A percentile compares a stretch with the other conserved stretches of the same genome.
phyloP scores from a whole-genome alignment of 495 filamentous ascomycete genomes.

The Barbatosphaeria neglecta region DNA sequence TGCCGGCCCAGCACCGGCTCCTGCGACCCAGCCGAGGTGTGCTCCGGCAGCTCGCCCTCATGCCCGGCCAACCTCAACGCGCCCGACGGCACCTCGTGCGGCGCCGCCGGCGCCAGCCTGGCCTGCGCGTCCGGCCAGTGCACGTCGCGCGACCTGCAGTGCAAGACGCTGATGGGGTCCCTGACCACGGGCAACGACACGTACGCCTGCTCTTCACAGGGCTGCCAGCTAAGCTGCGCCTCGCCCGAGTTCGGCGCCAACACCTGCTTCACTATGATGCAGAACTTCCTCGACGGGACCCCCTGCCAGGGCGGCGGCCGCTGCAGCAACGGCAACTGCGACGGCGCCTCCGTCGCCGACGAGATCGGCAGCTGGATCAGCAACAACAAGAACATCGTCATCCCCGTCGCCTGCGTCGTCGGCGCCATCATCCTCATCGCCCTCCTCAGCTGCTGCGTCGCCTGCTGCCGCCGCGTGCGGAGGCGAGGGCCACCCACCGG shows the following conservation, averaged over 20 bases:
- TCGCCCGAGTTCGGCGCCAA: slow-evolving; percentile 53
- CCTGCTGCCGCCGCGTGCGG: slow-evolving; percentile 33
- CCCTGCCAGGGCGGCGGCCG: slow-evolving; percentile 69
- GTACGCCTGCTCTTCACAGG: slow-evolving; percentile 62
- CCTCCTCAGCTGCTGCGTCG: slow-evolving; percentile 47
- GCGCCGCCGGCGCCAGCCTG: slow-evolving; percentile 42
- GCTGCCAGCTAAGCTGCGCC: slow-evolving; percentile 66
- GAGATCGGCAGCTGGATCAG: slow-evolving; percentile 56
- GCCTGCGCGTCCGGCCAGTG: slow-evolving; percentile 88
- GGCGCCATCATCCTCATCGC: slow-evolving; percentile 55
- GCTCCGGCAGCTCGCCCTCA: slow-evolving; percentile 56
- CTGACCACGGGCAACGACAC: slow-evolving; percentile 66
- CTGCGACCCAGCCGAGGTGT: slow-evolving; percentile 79
- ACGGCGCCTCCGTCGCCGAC: slow-evolving; percentile 47
- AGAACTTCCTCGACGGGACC: slow-evolving; percentile 93
- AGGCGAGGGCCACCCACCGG: not conserved
- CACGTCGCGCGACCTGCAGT: slow-evolving; percentile 84
- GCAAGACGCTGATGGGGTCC: slow-evolving; percentile 75
- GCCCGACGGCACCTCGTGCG: slow-evolving; percentile 59
- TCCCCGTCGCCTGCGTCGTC: slow-evolving; percentile 57
- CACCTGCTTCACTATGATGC: slow-evolving; percentile 63
- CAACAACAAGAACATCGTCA: slow-evolving; percentile 61
- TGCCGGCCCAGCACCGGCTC: slow-evolving; percentile 67
- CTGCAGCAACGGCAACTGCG: slow-evolving; percentile 64
- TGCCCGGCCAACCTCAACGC: slow-evolving; percentile 64